A percentile compares a stretch with the other conserved stretches of the same genome.
These are phyloP conservation scores for Diophrys appendiculata DNA, from an alignment of 73 alveolate species.

Conservation along the genomic window DNA sequence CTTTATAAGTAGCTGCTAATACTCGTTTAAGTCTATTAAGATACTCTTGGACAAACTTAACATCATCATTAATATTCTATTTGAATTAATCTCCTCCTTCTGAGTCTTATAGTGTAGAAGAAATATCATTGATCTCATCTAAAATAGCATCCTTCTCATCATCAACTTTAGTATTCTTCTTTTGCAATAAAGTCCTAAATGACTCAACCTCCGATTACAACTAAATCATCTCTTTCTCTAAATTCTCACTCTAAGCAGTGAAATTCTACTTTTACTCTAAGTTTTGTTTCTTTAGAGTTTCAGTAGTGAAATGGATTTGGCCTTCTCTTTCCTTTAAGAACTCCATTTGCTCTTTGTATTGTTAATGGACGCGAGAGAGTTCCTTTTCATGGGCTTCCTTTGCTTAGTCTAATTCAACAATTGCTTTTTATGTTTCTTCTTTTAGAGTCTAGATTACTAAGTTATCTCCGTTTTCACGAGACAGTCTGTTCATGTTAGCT, in stretches of 20 bases:
- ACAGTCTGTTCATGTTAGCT: background rate
- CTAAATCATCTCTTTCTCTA: background rate
- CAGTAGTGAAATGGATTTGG: background rate
- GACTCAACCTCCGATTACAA: background rate
- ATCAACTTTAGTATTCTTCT: background rate
- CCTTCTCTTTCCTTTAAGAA: background rate
- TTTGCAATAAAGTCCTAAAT: background rate
- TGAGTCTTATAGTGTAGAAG: background rate
- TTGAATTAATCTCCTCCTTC: background rate
- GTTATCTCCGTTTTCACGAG: background rate
- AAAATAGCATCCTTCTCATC: background rate
- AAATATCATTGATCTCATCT: background rate
- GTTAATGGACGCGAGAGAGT: background rate
- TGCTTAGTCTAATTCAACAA: background rate
- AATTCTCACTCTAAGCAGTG: background rate
- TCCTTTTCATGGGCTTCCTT: background rate
- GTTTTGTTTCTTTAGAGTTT: background rate
- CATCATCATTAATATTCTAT: background rate
- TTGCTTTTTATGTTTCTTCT: background rate
- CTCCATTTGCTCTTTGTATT: background rate
- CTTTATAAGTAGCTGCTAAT: slow-evolving; percentile 13
- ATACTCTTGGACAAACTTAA: background rate
- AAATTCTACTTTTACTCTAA: background rate
- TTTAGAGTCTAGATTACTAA: background rate
- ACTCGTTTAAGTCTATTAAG: background rate